A percentile compares a stretch with the other conserved stretches of the same genome.
Conservation (phyloP, 1,284 basidiomycete species). For the Marasmius tenuissimus region DNA sequence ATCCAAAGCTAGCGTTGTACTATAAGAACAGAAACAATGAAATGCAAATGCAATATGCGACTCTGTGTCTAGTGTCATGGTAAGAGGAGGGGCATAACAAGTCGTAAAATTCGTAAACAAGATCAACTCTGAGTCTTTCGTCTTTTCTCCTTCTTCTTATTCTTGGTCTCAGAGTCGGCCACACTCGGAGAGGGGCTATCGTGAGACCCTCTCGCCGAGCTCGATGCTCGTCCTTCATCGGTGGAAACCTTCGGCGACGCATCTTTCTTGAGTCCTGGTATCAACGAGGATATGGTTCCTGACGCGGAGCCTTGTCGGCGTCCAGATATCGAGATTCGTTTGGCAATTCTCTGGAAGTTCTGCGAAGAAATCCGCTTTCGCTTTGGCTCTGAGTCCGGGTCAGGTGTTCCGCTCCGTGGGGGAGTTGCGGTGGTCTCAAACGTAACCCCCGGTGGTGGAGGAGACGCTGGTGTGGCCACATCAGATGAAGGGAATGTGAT, state of each 20-base stretch:
- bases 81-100: conserved; percentile 14
- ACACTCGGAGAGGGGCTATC: conserved; percentile 54
- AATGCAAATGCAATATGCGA: neutral
- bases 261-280: conserved; percentile 45
- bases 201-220: conserved; percentile 29
- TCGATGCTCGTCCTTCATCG: conserved; percentile 31
- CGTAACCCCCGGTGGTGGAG: conserved; percentile 41
- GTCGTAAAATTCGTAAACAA: conserved; percentile 18
- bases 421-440: conserved; percentile 48
- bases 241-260: conserved; percentile 37
- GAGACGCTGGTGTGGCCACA: conserved; percentile 19
- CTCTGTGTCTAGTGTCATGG: conserved; percentile 7
- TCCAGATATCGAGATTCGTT: conserved; percentile 67
- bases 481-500: conserved; percentile 33
- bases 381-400: conserved; percentile 71
- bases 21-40: conserved; percentile 4
- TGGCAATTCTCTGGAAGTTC: conserved; percentile 77
- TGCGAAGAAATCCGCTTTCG: conserved; percentile 77
- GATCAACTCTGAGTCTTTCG: conserved; percentile 38
- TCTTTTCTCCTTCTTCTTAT: conserved; percentile 50
- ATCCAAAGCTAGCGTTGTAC: neutral
- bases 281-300: conserved; percentile 30
- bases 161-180: conserved; percentile 43
- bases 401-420: conserved; percentile 59
- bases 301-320: conserved; percentile 52